Conservation (phyloP, 805 yeast genomes). For the Cyberlindnera misumaiensis region DNA sequence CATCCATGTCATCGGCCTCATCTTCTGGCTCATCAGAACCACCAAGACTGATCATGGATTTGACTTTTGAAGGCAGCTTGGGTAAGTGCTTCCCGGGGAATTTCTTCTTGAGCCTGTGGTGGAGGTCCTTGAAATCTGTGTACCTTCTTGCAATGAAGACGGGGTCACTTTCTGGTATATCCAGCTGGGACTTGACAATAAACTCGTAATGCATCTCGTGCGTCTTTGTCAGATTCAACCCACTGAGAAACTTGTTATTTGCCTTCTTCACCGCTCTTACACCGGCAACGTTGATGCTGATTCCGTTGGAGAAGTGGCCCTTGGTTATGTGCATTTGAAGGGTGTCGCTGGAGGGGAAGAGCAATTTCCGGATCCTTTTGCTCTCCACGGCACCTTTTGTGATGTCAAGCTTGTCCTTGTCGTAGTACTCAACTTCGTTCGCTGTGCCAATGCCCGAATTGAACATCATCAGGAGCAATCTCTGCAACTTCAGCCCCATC, state of each 20-base stretch:
- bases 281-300: conserved; percentile 61
- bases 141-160: conserved; percentile 50
- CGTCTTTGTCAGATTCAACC: conserved; percentile 13
- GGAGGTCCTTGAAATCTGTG: conserved; percentile 57
- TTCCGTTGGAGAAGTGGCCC: conserved; percentile 41
- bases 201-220: conserved; percentile 21
- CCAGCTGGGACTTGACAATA: conserved; percentile 15
- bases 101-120: conserved; percentile 39
- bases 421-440: conserved; percentile 46
- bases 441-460: conserved; percentile 67
- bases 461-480: conserved; percentile 58
- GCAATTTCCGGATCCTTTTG: conserved; percentile 26
- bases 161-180: conserved; percentile 15
- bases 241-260: conserved; percentile 20
- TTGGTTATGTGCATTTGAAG: conserved; percentile 26
- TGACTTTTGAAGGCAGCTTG: conserved; percentile 49
- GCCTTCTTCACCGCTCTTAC: conserved; percentile 37
- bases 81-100: conserved; percentile 70
- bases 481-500: conserved; percentile 51
- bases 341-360: conserved; percentile 36
- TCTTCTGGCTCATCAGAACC: neutral
- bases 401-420: conserved; percentile 25
- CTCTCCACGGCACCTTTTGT: conserved; percentile 24
- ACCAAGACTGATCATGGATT: conserved; percentile 27
- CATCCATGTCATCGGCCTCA: conserved; percentile 13